Base-by-base conservation (phyloP, 192 early-diverging fungal species). In the Entomortierella beljakovae region DNA sequence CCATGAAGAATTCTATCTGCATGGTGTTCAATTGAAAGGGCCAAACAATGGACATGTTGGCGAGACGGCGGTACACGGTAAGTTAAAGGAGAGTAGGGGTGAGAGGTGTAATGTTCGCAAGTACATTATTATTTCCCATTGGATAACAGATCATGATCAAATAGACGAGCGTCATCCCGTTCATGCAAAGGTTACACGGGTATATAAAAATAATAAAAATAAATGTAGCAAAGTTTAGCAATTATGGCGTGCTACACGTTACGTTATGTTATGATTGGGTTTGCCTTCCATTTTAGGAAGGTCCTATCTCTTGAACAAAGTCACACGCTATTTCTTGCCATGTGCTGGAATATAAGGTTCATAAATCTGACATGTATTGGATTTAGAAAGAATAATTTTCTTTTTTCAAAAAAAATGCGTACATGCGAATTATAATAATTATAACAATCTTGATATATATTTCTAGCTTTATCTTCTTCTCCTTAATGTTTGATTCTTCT, bases 401-500 rank as follows among this genome's bases (percentile, higher is more conserved):
- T n/a, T n/a, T n/a, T n/a, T n/a, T n/a, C n/a, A n/a, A n/a, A n/a
- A n/a, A n/a, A n/a, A n/a, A n/a, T n/a, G n/a, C n/a, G n/a, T n/a
- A n/a, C n/a, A n/a, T n/a, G n/a, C n/a, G n/a, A n/a, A n/a, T n/a
- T n/a, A n/a, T n/a, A n/a, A 43, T 43, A 13, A 13, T 43, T 43
- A 43, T 43, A 18, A 43, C 22, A 9, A 22, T 52, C 23, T 57
- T 22, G 7, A 29, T 35, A 35, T 4, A n/a, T 34, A n/a, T 37
- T 26, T 43, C 10, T 2, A 29, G 28, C 49, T 61, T 31, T 70
- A 79, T 54, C 75, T 33, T 65, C 75, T 79, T 62, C 75, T 64
- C 50, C 75, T 69, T 49, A 79, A 50, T 1, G 75, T 79, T 57
- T 70, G 67, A 56, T 79, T 79, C 67, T 79, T 79, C 57, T 70